phyloP scores from a whole-genome alignment of 2,329 filamentous ascomycete species.

The Neoascochyta sp. region DNA sequence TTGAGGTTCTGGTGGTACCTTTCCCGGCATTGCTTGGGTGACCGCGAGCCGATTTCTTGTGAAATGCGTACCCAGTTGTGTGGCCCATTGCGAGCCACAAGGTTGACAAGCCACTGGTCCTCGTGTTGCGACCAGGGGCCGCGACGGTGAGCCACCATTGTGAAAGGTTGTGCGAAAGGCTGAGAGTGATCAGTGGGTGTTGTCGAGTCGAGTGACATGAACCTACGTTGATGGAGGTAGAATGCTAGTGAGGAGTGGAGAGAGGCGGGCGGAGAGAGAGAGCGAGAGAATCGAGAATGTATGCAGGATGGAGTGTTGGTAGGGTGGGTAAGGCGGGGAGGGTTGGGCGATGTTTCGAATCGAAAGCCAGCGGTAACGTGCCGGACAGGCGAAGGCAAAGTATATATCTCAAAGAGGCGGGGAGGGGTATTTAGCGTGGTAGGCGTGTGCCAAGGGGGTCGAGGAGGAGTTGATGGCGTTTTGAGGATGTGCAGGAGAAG shows the following conservation, averaged over 20 bases:
- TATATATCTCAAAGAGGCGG: slow-evolving; percentile 35
- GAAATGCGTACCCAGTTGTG: slow-evolving; percentile 91
- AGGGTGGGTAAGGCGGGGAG: slow-evolving; percentile 6
- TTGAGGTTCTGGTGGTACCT: slow-evolving; percentile 91
- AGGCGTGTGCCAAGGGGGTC: slow-evolving; percentile 29
- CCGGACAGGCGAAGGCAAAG: slow-evolving; percentile 24
- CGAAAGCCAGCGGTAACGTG: slow-evolving; percentile 26
- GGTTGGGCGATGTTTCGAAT: slow-evolving; percentile 14
- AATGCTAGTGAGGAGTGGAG: slow-evolving; percentile 3
- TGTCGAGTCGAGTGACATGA: no score
- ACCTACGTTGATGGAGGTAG: no score
- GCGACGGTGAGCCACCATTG: slow-evolving; percentile 59
- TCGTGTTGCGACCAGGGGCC: slow-evolving; percentile 82
- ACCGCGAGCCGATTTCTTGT: slow-evolving; percentile 68
- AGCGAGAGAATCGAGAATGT: slow-evolving; percentile 1
- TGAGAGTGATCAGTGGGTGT: no score
- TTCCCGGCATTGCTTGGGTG: slow-evolving; percentile 92
- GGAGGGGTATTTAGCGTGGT: slow-evolving; percentile 22
- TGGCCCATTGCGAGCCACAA: slow-evolving; percentile 68
- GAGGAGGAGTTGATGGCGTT: slow-evolving; percentile 34
- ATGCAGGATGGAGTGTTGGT: slow-evolving; percentile 1
- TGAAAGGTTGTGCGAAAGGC: slow-evolving; percentile 12
- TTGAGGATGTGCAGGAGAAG: no score
- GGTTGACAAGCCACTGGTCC: slow-evolving; percentile 65
- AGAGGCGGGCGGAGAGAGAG: neutral